Conservation (phyloP, 495 filamentous ascomycete species). For the Aeminium ludgeri region DNA sequence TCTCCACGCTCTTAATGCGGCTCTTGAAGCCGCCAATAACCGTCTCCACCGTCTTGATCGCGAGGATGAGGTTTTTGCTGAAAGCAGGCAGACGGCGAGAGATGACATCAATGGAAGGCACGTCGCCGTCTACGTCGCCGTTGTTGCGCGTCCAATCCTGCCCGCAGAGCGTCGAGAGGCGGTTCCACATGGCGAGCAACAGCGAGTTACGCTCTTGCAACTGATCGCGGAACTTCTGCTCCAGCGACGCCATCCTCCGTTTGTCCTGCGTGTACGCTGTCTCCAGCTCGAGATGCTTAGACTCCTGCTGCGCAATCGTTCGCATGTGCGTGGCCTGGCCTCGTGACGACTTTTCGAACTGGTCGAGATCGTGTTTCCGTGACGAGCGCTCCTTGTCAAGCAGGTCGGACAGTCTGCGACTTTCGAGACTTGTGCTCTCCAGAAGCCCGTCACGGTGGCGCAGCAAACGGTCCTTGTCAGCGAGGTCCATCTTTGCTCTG, state of each 20-base stretch:
- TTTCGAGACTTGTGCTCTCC: slow-evolving; percentile 75
- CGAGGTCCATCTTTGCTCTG: slow-evolving; percentile 50
- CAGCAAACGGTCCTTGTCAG: slow-evolving; percentile 76
- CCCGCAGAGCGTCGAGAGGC: slow-evolving; percentile 71
- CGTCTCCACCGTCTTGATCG: slow-evolving; percentile 73
- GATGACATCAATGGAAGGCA: slow-evolving; percentile 67
- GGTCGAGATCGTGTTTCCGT: slow-evolving; percentile 65
- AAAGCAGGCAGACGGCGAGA: slow-evolving; percentile 61
- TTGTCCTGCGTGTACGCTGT: slow-evolving; percentile 51
- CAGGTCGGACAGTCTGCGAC: slow-evolving; percentile 65
- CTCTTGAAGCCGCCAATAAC: slow-evolving; percentile 66
- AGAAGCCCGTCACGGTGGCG: slow-evolving; percentile 84
- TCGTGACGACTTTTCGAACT: slow-evolving; percentile 74
- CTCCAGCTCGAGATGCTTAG: slow-evolving; percentile 72
- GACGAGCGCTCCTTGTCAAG: slow-evolving; percentile 81
- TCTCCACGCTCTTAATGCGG: slow-evolving; percentile 68
- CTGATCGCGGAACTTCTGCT: slow-evolving; percentile 67
- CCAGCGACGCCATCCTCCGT: slow-evolving; percentile 53
- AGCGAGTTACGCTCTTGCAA: slow-evolving; percentile 78
- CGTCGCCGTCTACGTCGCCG: slow-evolving; percentile 69
- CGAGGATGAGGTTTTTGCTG: slow-evolving; percentile 69
- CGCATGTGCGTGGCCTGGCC: slow-evolving; percentile 69
- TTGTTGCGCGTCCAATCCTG: slow-evolving; percentile 84
- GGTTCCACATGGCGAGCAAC: slow-evolving; percentile 71
- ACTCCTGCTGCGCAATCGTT: slow-evolving; percentile 67